Evolutionary conservation across 495 filamentous ascomycete species (phyloP), one percentile per base, ranked within the genome.

Genomic region (Clohesyomyces aquaticus): DNA sequence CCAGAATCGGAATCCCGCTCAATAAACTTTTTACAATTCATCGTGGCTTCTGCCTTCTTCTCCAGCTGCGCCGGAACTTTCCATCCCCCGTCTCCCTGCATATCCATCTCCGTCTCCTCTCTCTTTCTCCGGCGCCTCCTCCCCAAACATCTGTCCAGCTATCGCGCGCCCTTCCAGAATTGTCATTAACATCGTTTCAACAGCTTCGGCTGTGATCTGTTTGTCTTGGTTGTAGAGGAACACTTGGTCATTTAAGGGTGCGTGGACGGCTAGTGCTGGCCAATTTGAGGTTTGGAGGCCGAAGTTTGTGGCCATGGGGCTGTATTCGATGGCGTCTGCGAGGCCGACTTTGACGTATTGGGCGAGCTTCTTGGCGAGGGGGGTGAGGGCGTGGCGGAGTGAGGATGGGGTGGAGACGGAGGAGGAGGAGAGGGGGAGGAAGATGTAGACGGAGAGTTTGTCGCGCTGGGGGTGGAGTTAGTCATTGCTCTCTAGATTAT

Each of bases 331-430:
- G 0, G 75, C 72, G 55, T 80, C 77, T 0, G 79, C 77, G 12
- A 78, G 78, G 6, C 77, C 77, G 58, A 83, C 81, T 51, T 58
- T 71, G 8, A 82, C 66, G 42, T 79, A 81, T 3, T 82, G 77
- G 35, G 69, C 53, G 67, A 80, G 81, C 67, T 78, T 81, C 61
- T 77, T 77, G 3, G 80, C 80, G 0, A 82, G 62, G 0, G 77
- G 75, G 1, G 73, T 71, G 45, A 82, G 72, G 14, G 72, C 62
- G 2, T 52, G 25, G 18, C 73, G 65, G 54, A 76, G n/a, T n/a
- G n/a, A n/a, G n/a, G n/a, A n/a, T n/a, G n/a, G n/a, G n/a, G n/a
- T n/a, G n/a, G n/a, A n/a, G n/a, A n/a, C n/a, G n/a, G n/a, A n/a
- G n/a, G n/a, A n/a, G n/a, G n/a, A n/a, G n/a, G n/a, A n/a, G n/a